A percentile compares a stretch with the other conserved stretches of the same genome.
Conservation (phyloP, 129 eudicot genomes). For the Calendula officinalis region DNA sequence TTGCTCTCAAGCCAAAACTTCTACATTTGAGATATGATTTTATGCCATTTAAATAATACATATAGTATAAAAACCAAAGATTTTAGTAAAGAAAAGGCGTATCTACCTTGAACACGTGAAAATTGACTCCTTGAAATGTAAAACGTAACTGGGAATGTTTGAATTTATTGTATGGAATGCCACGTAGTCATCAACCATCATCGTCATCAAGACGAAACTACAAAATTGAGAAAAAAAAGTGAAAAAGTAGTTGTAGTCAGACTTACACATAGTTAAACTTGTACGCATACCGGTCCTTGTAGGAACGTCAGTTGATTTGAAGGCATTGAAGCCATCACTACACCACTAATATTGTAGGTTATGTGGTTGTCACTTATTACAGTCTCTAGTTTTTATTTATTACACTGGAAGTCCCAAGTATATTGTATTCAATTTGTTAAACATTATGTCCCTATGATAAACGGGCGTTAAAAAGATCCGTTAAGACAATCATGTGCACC, state of each 20-base stretch:
- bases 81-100: constrained; percentile 14
- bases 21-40: neutral
- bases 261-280: constrained; percentile 27
- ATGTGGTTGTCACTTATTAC: too few relatives aligned
- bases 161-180: constrained; percentile 32
- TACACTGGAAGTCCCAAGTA: too few relatives aligned
- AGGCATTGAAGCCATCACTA: too few relatives aligned
- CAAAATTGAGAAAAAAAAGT: constrained; percentile 22
- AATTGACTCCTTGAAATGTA: constrained; percentile 25
- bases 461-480: too few relatives aligned
- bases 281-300: constrained; percentile 28
- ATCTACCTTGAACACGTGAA: constrained; percentile 30
- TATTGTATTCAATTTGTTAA: too few relatives aligned
- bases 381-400: too few relatives aligned
- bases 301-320: too few relatives aligned
- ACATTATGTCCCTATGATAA: too few relatives aligned
- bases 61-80: neutral
- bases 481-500: too few relatives aligned
- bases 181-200: constrained; percentile 26
- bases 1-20: neutral
- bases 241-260: constrained; percentile 36
- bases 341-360: too few relatives aligned
- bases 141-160: constrained; percentile 18
- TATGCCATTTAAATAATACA: neutral
- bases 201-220: constrained; percentile 14